phyloP scores from a whole-genome alignment of 2,329 filamentous ascomycete species.

The Trichoderma koningii region DNA sequence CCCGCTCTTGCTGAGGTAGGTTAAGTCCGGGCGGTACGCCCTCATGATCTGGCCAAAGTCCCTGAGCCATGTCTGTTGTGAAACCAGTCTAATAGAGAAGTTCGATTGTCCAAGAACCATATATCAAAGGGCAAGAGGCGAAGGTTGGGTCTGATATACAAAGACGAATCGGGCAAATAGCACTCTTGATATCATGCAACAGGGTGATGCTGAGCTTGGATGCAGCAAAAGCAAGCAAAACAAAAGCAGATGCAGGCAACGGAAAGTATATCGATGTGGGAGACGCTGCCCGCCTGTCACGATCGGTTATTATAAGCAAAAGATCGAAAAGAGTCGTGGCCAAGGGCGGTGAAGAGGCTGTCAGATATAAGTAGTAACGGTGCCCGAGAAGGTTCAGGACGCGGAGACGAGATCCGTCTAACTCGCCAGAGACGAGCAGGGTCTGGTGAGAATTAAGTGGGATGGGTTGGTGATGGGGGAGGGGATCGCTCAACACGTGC shows the following conservation, averaged over 20 bases:
- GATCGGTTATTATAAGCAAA: conserved; percentile 1
- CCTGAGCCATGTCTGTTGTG: conserved; percentile 35
- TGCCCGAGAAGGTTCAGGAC: conserved; percentile 10
- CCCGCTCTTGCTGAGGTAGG: conserved; percentile 35
- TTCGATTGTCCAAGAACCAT: not conserved
- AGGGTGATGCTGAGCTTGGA: not conserved
- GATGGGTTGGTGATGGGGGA: conserved; percentile 27
- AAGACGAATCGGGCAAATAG: not conserved
- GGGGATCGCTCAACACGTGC: conserved; percentile 25
- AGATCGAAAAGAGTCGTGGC: not conserved
- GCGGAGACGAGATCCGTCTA: conserved; percentile 22
- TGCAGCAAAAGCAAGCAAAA: not conserved
- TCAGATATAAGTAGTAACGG: conserved; percentile 20
- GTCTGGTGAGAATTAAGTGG: conserved; percentile 26
- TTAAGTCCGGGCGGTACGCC: conserved; percentile 35
- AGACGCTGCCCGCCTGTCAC: conserved; percentile 1
- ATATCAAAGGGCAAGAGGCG: not conserved
- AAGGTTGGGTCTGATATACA: not conserved
- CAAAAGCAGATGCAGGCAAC: not conserved
- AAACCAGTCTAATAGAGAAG: conserved; percentile 3
- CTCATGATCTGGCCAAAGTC: conserved; percentile 39
- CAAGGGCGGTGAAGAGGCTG: conserved; percentile 19
- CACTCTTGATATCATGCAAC: not conserved
- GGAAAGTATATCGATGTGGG: conserved; percentile 5
- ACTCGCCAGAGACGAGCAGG: conserved; percentile 18